Conservation (phyloP, 768 basidiomycete genomes). For the Strobilomyces confusus region DNA sequence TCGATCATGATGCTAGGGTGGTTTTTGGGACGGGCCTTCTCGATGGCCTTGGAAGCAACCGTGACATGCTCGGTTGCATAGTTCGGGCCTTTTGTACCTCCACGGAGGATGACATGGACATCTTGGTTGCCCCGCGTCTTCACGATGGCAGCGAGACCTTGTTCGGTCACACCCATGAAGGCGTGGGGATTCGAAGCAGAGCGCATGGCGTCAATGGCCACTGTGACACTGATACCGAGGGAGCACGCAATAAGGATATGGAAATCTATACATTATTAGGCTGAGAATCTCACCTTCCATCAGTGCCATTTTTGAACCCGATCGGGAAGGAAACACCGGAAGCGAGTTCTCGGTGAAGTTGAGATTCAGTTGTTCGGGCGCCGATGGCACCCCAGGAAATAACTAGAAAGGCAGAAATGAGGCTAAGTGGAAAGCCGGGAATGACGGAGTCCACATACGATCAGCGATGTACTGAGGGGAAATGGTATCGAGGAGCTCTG, state of each 20-base stretch:
- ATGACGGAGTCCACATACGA: constrained; percentile 38
- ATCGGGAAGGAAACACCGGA: constrained; percentile 97
- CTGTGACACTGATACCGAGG: constrained; percentile 50
- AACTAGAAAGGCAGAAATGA: constrained; percentile 35
- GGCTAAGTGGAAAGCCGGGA: not conserved
- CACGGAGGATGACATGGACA: constrained; percentile 94
- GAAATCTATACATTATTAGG: not conserved
- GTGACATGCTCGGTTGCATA: constrained; percentile 70
- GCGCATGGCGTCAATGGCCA: constrained; percentile 97
- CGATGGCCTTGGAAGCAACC: constrained; percentile 56
- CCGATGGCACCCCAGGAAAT: constrained; percentile 96
- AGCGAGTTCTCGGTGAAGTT: constrained; percentile 94
- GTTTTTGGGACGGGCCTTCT: constrained; percentile 52
- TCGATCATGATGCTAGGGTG: constrained; percentile 83
- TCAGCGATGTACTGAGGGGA: constrained; percentile 83
- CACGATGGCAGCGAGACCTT: constrained; percentile 92
- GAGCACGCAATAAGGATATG: constrained; percentile 1
- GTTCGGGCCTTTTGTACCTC: constrained; percentile 90
- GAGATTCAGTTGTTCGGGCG: constrained; percentile 95
- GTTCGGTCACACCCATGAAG: constrained; percentile 91
- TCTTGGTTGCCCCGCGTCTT: constrained; percentile 82
- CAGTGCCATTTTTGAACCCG: constrained; percentile 99
- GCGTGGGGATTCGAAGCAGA: constrained; percentile 89
- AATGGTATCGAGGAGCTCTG: constrained; percentile 85
- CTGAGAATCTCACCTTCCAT: constrained; percentile 58